These are phyloP conservation scores for Phlebiopsis gigantea DNA, from an alignment of 768 basidiomycete genomes.

Conservation along the genomic window DNA sequence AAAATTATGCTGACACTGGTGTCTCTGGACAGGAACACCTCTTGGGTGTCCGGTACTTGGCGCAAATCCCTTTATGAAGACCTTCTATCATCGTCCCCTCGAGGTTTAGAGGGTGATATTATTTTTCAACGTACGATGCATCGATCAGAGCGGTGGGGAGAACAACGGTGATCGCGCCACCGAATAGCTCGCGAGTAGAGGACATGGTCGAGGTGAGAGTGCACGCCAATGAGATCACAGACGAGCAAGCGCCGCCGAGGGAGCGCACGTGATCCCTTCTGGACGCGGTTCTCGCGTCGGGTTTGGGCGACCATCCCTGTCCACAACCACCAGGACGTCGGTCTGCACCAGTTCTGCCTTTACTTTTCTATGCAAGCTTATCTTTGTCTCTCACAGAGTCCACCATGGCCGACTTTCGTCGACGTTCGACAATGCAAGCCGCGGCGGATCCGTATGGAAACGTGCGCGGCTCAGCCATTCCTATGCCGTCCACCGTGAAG, in stretches of 20 bases:
- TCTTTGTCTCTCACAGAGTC: not conserved
- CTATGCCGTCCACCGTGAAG: conserved; percentile 69
- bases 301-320: not conserved
- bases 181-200: conserved; percentile 59
- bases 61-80: conserved; percentile 48
- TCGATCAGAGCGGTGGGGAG: conserved; percentile 63
- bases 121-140: conserved; percentile 63
- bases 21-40: conserved; percentile 76
- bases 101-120: not conserved
- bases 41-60: conserved; percentile 92
- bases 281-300: conserved; percentile 8
- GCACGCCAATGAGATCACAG: not conserved
- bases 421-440: conserved; percentile 57
- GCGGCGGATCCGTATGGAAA: conserved; percentile 43
- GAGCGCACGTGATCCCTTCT: not conserved
- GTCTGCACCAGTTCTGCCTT: not conserved
- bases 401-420: conserved; percentile 41
- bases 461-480: conserved; percentile 52
- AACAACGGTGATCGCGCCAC: conserved; percentile 71
- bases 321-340: not conserved
- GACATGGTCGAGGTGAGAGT: conserved; percentile 17
- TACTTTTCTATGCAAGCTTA: not conserved
- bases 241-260: not conserved
- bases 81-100: conserved; percentile 1
- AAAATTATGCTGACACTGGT: conserved; percentile 73